Evolutionary conservation across 768 basidiomycete genomes (phyloP), one percentile per base, ranked within the genome.

Genomic region (Baorangia bicolor): DNA sequence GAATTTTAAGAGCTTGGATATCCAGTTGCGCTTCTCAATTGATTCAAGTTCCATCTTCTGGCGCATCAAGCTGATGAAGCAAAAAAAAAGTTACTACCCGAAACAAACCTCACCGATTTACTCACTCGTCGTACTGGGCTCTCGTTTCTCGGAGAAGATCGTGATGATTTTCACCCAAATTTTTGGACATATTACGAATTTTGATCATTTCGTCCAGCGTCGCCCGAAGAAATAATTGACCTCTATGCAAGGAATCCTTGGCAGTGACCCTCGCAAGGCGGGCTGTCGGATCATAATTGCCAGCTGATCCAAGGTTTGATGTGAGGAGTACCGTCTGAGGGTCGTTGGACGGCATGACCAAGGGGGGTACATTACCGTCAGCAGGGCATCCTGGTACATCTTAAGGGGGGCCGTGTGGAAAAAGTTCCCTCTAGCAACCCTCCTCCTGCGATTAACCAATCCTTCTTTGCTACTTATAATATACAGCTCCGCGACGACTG

Each of bases 311-410:
- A 27, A 62, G 49, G n/a, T 48, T 31, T 27, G 50, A 5, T 4
- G 49, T 28, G 38, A 62, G 38, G 11, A 61, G 27, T 8, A 53
- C n/a, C 18, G 37, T 43, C 34, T 58, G 33, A 14, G 35, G 2
- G n/a, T 42, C 16, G 31, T 51, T 20, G 13, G 61, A 23, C 43
- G n/a, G 16, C 61, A 63, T 63, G 53, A 31, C 42, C 40, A 43
- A 54, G 38, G 47, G 31, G 21, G 43, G 28, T 25, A 38, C 35
- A 34, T 28, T n/a, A 27, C 35, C 37, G 23, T 18, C 13, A 10
- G 33, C 18, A 18, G 10, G 1, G 23, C 28, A 33, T 5, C 25
- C 33, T 12, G 23, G 25, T 40, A 11, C 33, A 34, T 46, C 41
- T n/a, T n/a, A n/a, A 45, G 20, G 31, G 52, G 18, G 50, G 48